Evolutionary conservation across 1,139 yeast species (phyloP).

Genomic region (Meyerozyma athensensis): DNA sequence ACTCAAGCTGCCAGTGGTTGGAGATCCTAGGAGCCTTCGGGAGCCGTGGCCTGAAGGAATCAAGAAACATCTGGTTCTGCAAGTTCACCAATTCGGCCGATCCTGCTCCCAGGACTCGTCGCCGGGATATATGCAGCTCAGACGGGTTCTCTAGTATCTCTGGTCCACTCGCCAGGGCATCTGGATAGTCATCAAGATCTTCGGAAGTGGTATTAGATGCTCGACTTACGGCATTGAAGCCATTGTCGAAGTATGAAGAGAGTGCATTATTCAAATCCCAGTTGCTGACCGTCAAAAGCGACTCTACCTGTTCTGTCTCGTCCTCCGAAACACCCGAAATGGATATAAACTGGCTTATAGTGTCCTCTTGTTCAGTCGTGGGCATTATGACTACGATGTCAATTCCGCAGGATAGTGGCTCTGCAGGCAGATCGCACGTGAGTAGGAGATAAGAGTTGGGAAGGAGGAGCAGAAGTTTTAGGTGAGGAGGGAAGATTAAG

Average conservation of each 20-base stretch:
- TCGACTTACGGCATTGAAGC: slow-evolving; percentile 27
- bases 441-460: too few species aligned
- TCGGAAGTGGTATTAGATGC: slow-evolving; percentile 3
- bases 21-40: slow-evolving; percentile 41
- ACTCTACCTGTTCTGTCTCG: slow-evolving; percentile 29
- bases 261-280: slow-evolving; percentile 50
- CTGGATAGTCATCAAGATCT: neutral
- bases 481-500: too few species aligned
- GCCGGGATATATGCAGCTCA: slow-evolving; percentile 8
- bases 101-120: slow-evolving; percentile 6
- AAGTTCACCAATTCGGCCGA: slow-evolving; percentile 18
- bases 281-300: slow-evolving; percentile 37
- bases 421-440: too few species aligned
- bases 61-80: slow-evolving; percentile 31
- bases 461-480: too few species aligned
- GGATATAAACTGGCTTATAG: slow-evolving; percentile 37
- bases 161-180: slow-evolving; percentile 10
- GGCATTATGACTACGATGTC: too few species aligned
- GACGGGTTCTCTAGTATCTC: slow-evolving; percentile 13
- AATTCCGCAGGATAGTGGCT: too few species aligned
- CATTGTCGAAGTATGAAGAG: slow-evolving; percentile 47
- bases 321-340: slow-evolving; percentile 30
- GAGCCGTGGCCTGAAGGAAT: slow-evolving; percentile 33
- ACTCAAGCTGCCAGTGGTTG: slow-evolving; percentile 39
- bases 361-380: slow-evolving; percentile 8